phyloP scores from a whole-genome alignment of 1,284 basidiomycete species.

The Stygiomarasmius scandens region DNA sequence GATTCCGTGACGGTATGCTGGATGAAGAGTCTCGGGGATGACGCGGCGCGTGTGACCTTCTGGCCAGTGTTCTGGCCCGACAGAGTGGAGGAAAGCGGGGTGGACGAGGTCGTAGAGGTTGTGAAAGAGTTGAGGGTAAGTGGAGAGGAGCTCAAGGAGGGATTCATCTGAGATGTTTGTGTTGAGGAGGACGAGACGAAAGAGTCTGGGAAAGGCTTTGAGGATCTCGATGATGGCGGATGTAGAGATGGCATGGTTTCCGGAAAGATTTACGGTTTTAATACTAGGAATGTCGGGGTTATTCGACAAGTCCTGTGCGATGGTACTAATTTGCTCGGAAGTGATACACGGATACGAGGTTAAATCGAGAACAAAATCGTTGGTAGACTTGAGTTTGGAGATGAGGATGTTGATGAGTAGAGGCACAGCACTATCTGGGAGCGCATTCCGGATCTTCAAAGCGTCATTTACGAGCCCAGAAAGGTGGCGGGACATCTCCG shows the following conservation, averaged over 20 bases:
- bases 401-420: constrained; percentile 24
- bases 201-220: constrained; percentile 16
- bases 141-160: constrained; percentile 18
- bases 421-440: constrained; percentile 25
- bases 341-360: constrained; percentile 23
- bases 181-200: constrained; percentile 25
- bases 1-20: background rate
- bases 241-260: constrained; percentile 22
- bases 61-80: background rate
- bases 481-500: constrained; percentile 27
- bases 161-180: constrained; percentile 18
- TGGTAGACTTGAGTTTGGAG: constrained; percentile 17
- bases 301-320: constrained; percentile 11
- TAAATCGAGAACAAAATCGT: constrained; percentile 24
- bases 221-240: constrained; percentile 19
- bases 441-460: constrained; percentile 22
- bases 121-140: constrained; percentile 22
- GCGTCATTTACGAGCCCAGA: constrained; percentile 16
- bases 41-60: background rate
- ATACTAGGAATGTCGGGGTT: constrained; percentile 14
- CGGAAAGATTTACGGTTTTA: constrained; percentile 29
- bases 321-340: constrained; percentile 20
- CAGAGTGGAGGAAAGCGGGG: constrained; percentile 10
- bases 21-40: background rate
- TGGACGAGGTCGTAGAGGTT: constrained; percentile 26